Evolutionary conservation across 441 rosid species (phyloP).

Genomic region (Gossypium laxum): DNA sequence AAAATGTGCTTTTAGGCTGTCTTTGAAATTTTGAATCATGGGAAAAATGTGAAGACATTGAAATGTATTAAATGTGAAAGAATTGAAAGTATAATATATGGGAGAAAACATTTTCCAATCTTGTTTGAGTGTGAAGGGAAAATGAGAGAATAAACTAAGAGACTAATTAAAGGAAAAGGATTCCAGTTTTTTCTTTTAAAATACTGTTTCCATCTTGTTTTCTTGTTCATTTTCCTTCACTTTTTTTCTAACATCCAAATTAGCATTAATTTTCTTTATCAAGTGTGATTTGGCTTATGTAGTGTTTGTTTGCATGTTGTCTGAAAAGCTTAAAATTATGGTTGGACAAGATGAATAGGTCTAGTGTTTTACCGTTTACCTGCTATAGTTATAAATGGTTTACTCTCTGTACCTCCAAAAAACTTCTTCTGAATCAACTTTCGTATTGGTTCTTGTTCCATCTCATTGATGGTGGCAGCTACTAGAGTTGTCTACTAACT

Average conservation of each 20-base stretch:
- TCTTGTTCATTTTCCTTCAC: not conserved
- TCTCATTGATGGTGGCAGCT: not conserved
- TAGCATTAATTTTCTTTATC: not conserved
- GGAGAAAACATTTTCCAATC: not conserved
- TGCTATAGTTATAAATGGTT: not conserved
- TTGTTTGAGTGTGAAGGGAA: not conserved
- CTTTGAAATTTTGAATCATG: not conserved
- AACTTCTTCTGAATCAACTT: not conserved
- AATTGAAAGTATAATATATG: not conserved
- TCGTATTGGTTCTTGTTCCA: not conserved
- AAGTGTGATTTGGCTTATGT: not conserved
- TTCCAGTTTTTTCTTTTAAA: not conserved
- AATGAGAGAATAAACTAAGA: not conserved
- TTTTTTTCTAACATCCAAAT: not conserved
- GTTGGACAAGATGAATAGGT: not conserved
- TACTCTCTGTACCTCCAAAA: not conserved
- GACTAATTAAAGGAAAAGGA: not conserved
- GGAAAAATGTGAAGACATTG: constrained; percentile 10
- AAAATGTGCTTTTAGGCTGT: constrained; percentile 1
- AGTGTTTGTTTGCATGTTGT: not conserved
- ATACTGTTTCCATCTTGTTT: not conserved
- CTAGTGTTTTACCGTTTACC: not conserved
- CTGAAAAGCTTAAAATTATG: not conserved
- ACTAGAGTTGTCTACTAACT: not conserved
- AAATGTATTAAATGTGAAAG: not conserved